Evolutionary conservation across 1,139 yeast genomes (phyloP), one percentile per base, ranked within the genome.

Genomic region (Trichomonascaceae sp.): DNA sequence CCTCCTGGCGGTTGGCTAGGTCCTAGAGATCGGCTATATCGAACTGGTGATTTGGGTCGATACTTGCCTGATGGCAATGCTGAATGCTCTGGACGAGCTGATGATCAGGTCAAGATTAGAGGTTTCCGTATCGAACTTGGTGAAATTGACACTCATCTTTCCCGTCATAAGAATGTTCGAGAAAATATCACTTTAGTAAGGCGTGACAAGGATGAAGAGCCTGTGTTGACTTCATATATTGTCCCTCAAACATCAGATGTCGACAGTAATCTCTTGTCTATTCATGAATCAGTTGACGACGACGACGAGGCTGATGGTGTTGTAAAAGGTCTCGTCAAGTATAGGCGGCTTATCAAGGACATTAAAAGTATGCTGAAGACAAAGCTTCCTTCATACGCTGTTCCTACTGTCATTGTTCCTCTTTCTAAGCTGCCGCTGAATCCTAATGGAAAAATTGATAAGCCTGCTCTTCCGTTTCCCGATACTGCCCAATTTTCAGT

Each of bases 121-220:
- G 99, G 99, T 1, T 95, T 95, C 80, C 83, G 99, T 74, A 95
- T 95, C 61, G 99, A 95, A 73, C 77, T 95, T 55, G 99, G 99
- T 60, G 99, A 95, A 73, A 95, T 95, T 66, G 98, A 95, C 69
- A 95, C 99, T 19, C 96, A 93, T 67, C 81, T 95, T 60, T 89
- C 97, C 13, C 96, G 89, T 70, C 96, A 90, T 74, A 86, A 93
- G 2, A 74, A 83, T 60, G 95, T 93, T 53, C 83, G 98, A 70
- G 97, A 93, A 71, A 93, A 93, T 66, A 77, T 89, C 51, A 93
- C 98, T 1, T 76, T 93, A 58, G 98, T 93, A n/a, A 83, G 95
- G 66, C 85, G 93, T 67, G 95, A 91, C 71, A 86, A 85, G 71
- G 90, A 89, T 65, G 95, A 87, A 68, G 99, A 95, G 71, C 95